phyloP scores from a whole-genome alignment of 441 rosid genomes.

The Eugenia klotzschiana region DNA sequence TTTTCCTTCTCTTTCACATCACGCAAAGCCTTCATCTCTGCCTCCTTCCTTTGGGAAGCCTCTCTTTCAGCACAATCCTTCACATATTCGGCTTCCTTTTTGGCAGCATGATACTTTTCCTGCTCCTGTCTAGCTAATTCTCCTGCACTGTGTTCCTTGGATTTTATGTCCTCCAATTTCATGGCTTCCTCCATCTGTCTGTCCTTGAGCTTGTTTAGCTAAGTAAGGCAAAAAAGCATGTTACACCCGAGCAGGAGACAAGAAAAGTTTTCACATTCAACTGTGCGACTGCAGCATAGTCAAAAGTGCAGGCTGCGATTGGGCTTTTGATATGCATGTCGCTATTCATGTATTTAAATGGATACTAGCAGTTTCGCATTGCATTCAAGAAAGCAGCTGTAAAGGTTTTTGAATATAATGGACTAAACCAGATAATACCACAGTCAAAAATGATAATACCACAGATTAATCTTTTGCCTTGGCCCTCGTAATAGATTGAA shows the following conservation, averaged over 20 bases:
- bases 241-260: background rate
- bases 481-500: background rate
- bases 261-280: background rate
- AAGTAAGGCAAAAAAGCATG: constrained; percentile 8
- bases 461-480: background rate
- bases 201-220: constrained; percentile 44
- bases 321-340: background rate
- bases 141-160: constrained; percentile 35
- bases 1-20: constrained; percentile 58
- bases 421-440: background rate
- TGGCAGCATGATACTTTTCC: constrained; percentile 42
- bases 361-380: background rate
- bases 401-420: background rate
- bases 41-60: constrained; percentile 45
- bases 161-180: constrained; percentile 40
- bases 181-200: constrained; percentile 33
- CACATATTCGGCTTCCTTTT: constrained; percentile 38
- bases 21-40: constrained; percentile 42
- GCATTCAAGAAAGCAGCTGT: background rate
- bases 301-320: background rate
- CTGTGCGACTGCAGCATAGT: background rate
- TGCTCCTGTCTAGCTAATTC: constrained; percentile 55
- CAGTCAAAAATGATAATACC: background rate
- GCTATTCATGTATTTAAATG: background rate
- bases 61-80: constrained; percentile 40